Conservation (phyloP, 345 rosid genomes). For the Ceriops zippeliana region DNA sequence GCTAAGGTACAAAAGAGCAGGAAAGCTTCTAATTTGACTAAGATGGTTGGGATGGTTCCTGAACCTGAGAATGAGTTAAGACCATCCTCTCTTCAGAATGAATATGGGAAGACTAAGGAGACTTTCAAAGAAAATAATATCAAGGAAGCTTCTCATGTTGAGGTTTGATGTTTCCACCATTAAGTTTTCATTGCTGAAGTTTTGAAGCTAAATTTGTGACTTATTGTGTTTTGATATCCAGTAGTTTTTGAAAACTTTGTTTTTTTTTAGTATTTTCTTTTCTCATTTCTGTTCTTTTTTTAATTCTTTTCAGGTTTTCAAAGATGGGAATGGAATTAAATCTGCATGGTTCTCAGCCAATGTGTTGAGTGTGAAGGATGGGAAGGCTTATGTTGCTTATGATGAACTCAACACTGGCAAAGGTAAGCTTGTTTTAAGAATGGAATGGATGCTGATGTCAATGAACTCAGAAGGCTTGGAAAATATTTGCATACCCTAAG, state of each 20-base stretch:
- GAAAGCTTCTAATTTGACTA: conserved; percentile 42
- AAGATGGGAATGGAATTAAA: conserved; percentile 58
- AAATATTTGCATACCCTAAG: background rate
- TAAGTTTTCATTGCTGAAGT: background rate
- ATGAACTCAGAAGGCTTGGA: background rate
- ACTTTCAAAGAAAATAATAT: conserved; percentile 39
- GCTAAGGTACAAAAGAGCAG: conserved; percentile 40
- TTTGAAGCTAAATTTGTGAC: background rate
- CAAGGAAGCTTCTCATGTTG: conserved; percentile 70
- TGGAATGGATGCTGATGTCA: background rate
- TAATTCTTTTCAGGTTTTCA: conserved; percentile 54
- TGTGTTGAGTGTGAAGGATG: conserved; percentile 66
- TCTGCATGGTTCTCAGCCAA: conserved; percentile 82
- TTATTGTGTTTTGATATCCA: background rate
- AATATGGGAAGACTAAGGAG: conserved; percentile 31
- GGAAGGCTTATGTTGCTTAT: conserved; percentile 73
- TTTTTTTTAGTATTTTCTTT: background rate
- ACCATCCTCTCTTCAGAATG: conserved; percentile 32
- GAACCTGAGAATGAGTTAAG: conserved; percentile 43
- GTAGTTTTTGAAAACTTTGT: background rate
- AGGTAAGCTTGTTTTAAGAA: conserved; percentile 41
- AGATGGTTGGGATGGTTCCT: conserved; percentile 34
- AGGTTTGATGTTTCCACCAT: conserved; percentile 43
- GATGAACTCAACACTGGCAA: conserved; percentile 53
- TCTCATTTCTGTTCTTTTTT: background rate